Evolutionary conservation across 768 basidiomycete genomes (phyloP).

Genomic region (Panaeolus cyanescens): DNA sequence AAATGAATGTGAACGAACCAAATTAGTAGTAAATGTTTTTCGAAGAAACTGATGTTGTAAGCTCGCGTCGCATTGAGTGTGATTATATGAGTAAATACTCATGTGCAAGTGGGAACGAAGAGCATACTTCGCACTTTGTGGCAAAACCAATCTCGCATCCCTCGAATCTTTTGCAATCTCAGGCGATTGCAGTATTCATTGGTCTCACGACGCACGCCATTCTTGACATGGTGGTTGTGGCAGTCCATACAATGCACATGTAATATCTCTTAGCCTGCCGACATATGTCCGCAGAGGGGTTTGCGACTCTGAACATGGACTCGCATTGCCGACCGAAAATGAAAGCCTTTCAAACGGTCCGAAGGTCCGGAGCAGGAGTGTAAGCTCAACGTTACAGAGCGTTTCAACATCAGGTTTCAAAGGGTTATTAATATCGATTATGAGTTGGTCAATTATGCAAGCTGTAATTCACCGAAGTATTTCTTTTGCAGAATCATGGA

Average conservation of each 20-base stretch:
- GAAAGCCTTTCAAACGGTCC: background rate
- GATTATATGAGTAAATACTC: background rate
- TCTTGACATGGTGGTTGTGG: background rate
- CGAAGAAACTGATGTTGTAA: background rate
- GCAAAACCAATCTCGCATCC: no score
- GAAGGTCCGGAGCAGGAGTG: background rate
- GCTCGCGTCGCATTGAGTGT: background rate
- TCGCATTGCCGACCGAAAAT: no score
- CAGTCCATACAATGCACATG: background rate
- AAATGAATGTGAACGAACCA: background rate
- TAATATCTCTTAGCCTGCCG: background rate
- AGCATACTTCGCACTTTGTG: no score
- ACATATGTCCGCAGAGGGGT: background rate
- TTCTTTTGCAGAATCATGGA: no score
- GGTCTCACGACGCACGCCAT: background rate
- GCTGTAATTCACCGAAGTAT: no score
- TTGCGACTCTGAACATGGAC: no score
- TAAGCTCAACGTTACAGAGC: no score
- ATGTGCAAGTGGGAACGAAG: background rate
- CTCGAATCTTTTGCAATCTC: no score
- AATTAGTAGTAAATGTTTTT: no score
- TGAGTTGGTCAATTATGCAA: no score
- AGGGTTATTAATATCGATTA: no score
- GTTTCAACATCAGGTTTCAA: no score
- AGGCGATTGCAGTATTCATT: background rate